phyloP scores from a whole-genome alignment of 495 filamentous ascomycete species.

The Annulohypoxylon moriforme region DNA sequence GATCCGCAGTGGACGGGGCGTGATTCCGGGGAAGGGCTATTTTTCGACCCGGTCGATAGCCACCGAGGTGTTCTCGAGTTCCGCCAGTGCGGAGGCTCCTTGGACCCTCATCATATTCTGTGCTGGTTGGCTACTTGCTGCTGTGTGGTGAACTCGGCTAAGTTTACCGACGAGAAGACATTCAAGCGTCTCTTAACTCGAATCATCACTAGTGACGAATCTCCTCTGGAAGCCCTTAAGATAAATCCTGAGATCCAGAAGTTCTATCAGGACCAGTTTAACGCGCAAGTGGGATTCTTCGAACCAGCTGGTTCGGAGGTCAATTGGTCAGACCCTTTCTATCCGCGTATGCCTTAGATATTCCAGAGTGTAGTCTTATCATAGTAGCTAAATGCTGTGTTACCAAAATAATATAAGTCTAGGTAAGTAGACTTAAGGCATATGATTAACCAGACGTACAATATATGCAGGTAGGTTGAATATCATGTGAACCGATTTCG shows the following conservation, averaged over 20 bases:
- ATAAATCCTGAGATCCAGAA: background rate
- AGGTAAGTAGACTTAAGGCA: background rate
- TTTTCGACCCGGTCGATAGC: background rate
- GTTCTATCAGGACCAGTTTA: background rate
- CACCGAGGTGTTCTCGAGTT: constrained; percentile 32
- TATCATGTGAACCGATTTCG: background rate
- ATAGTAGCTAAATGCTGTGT: background rate
- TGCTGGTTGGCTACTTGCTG: constrained; percentile 1
- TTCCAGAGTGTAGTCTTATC: background rate
- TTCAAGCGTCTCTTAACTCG: background rate
- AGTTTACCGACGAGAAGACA: background rate
- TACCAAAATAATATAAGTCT: background rate
- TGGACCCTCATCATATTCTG: constrained; percentile 8
- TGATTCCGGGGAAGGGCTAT: background rate
- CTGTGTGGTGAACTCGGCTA: background rate
- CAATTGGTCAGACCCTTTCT: constrained; percentile 28
- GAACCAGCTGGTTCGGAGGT: background rate
- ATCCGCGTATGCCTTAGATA: background rate
- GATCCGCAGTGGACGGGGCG: background rate
- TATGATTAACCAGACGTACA: background rate
- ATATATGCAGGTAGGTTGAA: background rate
- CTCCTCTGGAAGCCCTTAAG: background rate
- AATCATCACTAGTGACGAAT: background rate
- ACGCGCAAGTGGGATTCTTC: background rate
- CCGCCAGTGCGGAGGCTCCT: background rate